These are phyloP conservation scores for Chytriomyces hyalinus DNA, from an alignment of 192 early-diverging fungal species.

Conservation along the genomic window DNA sequence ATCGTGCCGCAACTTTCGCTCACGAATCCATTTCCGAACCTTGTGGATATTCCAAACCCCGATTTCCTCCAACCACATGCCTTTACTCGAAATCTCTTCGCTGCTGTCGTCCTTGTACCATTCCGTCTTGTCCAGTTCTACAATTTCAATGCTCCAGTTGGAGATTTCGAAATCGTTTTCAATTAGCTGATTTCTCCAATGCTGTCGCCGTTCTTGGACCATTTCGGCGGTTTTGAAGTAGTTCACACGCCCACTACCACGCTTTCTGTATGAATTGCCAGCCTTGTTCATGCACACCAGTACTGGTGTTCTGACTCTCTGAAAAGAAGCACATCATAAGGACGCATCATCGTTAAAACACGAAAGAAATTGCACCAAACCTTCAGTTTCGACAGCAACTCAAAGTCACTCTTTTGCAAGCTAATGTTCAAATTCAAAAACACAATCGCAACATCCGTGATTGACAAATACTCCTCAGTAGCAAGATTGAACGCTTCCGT, in stretches of 20 bases:
- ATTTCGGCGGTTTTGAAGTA: neutral
- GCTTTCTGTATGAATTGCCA: neutral
- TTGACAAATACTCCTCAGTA: neutral
- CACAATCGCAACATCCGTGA: neutral
- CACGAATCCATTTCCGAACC: neutral
- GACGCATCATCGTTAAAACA: too few relatives aligned
- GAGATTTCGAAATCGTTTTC: neutral
- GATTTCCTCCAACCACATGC: neutral
- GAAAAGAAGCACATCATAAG: too few relatives aligned
- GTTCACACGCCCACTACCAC: neutral
- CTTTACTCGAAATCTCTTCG: neutral
- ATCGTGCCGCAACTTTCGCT: slow-evolving; percentile 2
- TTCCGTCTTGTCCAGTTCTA: neutral
- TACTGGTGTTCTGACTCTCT: neutral
- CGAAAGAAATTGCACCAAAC: neutral
- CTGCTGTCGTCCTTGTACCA: neutral
- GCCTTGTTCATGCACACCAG: neutral
- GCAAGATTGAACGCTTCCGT: neutral
- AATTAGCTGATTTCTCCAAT: neutral
- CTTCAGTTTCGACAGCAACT: neutral
- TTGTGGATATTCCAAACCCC: neutral
- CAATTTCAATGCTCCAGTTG: neutral
- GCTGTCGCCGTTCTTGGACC: neutral
- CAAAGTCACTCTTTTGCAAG: slow-evolving; percentile 3
- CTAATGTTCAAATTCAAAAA: neutral